Conservation (phyloP, 371 early-diverging fungal genomes). For the Zychaea mexicana region DNA sequence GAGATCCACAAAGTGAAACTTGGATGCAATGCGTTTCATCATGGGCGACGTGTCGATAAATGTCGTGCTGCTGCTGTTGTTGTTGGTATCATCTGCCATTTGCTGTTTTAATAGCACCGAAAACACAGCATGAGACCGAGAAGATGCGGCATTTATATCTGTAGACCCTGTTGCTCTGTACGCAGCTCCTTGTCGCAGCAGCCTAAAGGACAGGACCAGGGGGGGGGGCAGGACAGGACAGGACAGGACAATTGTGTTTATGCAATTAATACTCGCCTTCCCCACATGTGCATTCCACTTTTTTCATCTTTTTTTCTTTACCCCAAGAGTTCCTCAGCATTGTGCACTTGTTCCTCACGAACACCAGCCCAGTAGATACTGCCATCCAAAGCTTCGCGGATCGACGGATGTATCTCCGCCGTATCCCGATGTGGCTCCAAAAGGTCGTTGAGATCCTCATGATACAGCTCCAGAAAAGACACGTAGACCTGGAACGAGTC, state of each 20-base stretch:
- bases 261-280: background rate
- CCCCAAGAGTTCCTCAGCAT: conserved; percentile 77
- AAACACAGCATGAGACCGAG: conserved; percentile 98
- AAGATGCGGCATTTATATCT: conserved; percentile 95
- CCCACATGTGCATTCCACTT: background rate
- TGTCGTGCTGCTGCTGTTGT: background rate
- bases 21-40: conserved; percentile 60
- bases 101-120: conserved; percentile 84
- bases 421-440: conserved; percentile 45
- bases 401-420: conserved; percentile 32
- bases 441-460: conserved; percentile 91
- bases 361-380: conserved; percentile 89
- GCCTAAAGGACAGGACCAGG: background rate
- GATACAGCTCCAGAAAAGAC: conserved; percentile 93
- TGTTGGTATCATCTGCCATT: conserved; percentile 23
- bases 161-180: conserved; percentile 93
- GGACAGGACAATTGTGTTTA: too few species aligned
- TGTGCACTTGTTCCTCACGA: conserved; percentile 73
- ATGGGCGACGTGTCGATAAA: background rate
- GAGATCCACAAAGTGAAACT: conserved; percentile 99
- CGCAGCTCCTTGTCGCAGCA: conserved; percentile 74
- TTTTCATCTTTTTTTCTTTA: conserved; percentile 20
- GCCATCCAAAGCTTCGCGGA: conserved; percentile 91
- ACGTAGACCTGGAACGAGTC: conserved; percentile 55
- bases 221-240: background rate